Base-by-base conservation (phyloP, 768 basidiomycete species). In the Pulveroboletus sp. region DNA sequence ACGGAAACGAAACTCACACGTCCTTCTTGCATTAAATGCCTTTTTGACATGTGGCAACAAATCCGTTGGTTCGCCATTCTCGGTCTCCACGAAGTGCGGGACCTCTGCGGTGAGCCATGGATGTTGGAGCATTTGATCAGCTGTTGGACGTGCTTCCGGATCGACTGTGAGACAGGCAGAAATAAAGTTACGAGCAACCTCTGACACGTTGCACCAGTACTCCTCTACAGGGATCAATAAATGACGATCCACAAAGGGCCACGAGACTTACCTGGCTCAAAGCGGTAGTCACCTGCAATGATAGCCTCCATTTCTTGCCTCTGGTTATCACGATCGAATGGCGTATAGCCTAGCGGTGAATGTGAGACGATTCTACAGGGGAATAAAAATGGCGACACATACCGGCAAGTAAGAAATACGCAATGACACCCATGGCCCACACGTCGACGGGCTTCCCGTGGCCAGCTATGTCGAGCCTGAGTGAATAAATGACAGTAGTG, bases 401-500 rank as follows among this genome's bases (percentile, higher is more conserved):
- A 64, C 82, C 84, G 45, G 84, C 84, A 26, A 97, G 84, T 4
- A 97, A 74, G 84, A 96, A 96, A 72, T 97, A 97, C 11, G 95
- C 89, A 68, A 99, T 94, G 43, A 99, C 95, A 35, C 95, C 95
- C 82, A 98, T 94, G 1, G 95, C 93, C 94, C 93, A 94, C 48
- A 95, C 72, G 61, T 95, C 95, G 15, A 96, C 94, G 8, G 94
- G 93, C 71, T 90, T 96, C 37, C 87, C 82, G 60, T 99, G 95
- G 4, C 95, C 95, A 48, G 84, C 87, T 89, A 62, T 28, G 46
- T 39, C 8, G 26, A 27, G 15, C 13, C 26, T 56, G 43, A 56
- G 37, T 38, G 30, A 38, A 35, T 49, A 21, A 8, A 7, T 8
- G n/a, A 41, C 9, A 13, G 18, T 30, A 7, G 11, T 8, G n/a